Evolutionary conservation across 2,329 filamentous ascomycete genomes (phyloP).

Genomic region (Venturia nashicola): DNA sequence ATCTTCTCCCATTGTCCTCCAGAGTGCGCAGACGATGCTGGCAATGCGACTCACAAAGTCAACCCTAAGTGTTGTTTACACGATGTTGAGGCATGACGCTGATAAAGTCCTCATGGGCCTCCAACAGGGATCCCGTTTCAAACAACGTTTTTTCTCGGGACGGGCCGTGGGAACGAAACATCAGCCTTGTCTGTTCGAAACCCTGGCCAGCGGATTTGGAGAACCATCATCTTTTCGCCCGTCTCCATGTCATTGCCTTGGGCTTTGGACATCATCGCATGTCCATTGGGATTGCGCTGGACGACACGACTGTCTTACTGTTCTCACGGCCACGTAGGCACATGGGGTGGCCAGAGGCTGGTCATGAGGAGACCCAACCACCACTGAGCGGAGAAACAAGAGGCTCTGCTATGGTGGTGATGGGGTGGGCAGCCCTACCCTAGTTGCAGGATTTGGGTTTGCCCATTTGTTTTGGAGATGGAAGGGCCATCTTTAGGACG

Average conservation of each 20-base stretch:
- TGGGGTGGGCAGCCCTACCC: neutral
- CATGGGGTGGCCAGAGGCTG: neutral
- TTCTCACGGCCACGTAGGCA: no score
- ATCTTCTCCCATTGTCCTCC: no score
- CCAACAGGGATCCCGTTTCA: neutral
- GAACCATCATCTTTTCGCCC: neutral
- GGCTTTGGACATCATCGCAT: neutral
- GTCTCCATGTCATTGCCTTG: neutral
- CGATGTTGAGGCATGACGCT: neutral
- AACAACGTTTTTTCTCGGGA: neutral
- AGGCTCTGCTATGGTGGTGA: neutral
- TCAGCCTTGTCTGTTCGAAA: neutral
- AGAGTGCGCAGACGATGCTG: no score
- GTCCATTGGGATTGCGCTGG: no score
- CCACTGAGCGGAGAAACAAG: neutral
- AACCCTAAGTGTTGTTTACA: neutral
- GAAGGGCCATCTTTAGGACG: neutral
- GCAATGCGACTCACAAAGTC: no score
- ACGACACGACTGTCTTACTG: neutral
- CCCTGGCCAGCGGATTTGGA: neutral
- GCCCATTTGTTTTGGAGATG: neutral
- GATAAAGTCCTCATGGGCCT: neutral
- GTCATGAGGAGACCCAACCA: neutral
- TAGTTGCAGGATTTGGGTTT: slow-evolving; percentile 3
- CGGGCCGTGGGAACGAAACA: neutral